Evolutionary conservation across 768 basidiomycete species (phyloP).

Genomic region (Wakefieldia striispora): DNA sequence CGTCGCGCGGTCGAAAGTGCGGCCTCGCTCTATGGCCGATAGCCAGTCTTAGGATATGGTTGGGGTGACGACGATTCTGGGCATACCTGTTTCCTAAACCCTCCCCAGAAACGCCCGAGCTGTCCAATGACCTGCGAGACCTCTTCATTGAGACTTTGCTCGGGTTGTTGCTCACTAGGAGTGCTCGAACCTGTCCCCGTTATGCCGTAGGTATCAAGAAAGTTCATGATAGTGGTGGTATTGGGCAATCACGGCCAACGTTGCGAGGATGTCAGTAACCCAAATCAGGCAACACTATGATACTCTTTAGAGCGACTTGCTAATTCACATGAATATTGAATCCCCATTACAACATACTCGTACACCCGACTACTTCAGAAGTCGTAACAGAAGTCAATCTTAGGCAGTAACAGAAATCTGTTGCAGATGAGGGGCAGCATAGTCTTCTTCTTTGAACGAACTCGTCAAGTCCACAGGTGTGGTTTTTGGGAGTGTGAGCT

Average conservation of each 20-base stretch:
- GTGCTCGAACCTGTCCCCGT: constrained; percentile 41
- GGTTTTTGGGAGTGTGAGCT: constrained; percentile 32
- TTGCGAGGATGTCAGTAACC: background rate
- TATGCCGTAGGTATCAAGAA: constrained; percentile 68
- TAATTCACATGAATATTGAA: background rate
- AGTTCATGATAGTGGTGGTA: constrained; percentile 53
- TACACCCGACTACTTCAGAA: constrained; percentile 14
- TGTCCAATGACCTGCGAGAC: constrained; percentile 88
- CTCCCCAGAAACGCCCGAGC: constrained; percentile 85
- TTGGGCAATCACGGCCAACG: background rate
- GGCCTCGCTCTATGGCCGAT: constrained; percentile 56
- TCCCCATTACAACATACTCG: background rate
- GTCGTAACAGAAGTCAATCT: background rate
- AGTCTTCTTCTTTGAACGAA: constrained; percentile 12
- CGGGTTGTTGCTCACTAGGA: constrained; percentile 42
- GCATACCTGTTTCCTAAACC: constrained; percentile 83
- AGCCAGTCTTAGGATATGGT: background rate
- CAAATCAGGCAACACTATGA: constrained; percentile 13
- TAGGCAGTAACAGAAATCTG: constrained; percentile 32
- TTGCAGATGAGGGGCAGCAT: constrained; percentile 18
- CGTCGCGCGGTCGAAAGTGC: constrained; percentile 68
- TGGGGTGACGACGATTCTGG: background rate
- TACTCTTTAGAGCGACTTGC: background rate
- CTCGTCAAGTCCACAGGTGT: constrained; percentile 14
- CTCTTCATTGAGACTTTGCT: constrained; percentile 75